Percentiles rank a stretch among this genome's conserved stretches.
phyloP scores from a whole-genome alignment of 345 rosid species.

The Eucalyptus urophylla region DNA sequence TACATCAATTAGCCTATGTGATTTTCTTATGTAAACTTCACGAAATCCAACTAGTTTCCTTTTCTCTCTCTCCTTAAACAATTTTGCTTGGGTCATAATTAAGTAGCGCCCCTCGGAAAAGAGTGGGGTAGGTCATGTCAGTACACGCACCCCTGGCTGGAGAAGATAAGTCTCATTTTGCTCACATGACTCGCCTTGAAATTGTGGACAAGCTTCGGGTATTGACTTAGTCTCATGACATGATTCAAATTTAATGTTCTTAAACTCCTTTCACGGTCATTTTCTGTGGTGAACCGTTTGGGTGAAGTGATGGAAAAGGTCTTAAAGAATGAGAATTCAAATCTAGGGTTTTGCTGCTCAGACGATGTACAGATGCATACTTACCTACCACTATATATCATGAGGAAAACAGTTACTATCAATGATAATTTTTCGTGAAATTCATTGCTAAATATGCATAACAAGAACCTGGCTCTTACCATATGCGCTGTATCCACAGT shows the following conservation, averaged over 20 bases:
- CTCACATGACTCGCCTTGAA: background rate
- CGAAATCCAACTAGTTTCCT: background rate
- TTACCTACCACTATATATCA: background rate
- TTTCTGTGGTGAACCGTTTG: background rate
- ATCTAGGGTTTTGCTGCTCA: background rate
- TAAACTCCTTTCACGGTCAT: background rate
- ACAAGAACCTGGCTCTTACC: background rate
- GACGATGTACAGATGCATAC: background rate
- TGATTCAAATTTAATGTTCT: background rate
- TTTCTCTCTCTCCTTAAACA: background rate
- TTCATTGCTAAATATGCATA: background rate
- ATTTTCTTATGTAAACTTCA: background rate
- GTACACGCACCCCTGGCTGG: background rate
- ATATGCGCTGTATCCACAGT: background rate
- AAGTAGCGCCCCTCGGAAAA: background rate
- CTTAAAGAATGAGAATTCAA: background rate
- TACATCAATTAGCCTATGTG: background rate
- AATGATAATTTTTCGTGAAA: accelerated
- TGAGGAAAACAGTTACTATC: background rate
- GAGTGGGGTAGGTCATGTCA: background rate
- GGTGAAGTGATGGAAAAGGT: background rate
- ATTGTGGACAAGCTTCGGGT: background rate
- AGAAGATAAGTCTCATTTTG: background rate
- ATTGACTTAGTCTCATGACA: background rate
- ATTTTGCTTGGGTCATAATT: background rate